A percentile compares a stretch with the other conserved stretches of the same genome.
These are phyloP conservation scores for Tillandsia leiboldiana DNA, from an alignment of 176 grass and related monocot genomes.

Conservation along the genomic window DNA sequence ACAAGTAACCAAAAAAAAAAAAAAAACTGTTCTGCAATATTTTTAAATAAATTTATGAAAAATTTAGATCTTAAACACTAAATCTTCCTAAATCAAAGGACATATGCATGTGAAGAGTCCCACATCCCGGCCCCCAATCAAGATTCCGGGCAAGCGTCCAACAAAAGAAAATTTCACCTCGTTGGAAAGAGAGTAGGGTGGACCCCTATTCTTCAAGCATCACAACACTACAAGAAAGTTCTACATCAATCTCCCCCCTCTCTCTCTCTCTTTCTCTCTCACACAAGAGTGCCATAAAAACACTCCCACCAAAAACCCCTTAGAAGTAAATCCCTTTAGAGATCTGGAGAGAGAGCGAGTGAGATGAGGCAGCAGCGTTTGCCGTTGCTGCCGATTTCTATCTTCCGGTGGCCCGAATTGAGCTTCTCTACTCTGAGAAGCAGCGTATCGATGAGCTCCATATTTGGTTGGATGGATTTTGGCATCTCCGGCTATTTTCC, in stretches of 20 bases:
- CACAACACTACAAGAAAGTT: neutral
- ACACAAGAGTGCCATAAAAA: neutral
- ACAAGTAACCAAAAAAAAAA: too few relatives aligned
- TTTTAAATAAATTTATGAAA: too few relatives aligned
- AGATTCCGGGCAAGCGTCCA: neutral
- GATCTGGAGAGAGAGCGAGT: neutral
- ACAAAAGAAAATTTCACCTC: neutral
- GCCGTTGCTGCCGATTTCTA: neutral
- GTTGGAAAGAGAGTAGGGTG: neutral
- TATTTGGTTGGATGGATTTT: neutral
- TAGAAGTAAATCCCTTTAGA: neutral
- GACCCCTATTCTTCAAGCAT: neutral
- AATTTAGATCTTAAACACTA: neutral
- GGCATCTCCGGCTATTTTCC: neutral
- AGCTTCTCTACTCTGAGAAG: neutral
- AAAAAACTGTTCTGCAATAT: too few relatives aligned
- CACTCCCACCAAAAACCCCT: neutral
- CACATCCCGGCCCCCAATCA: too few relatives aligned
- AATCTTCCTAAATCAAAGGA: neutral
- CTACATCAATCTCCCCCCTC: neutral
- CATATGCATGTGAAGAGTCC: neutral
- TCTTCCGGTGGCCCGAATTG: constrained; percentile 7
- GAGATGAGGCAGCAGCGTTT: neutral
- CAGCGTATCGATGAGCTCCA: neutral
- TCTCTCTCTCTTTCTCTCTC: neutral